Evolutionary conservation across 257 asterid genomes (phyloP).

Genomic region (Parsonsia alboflavescens): DNA sequence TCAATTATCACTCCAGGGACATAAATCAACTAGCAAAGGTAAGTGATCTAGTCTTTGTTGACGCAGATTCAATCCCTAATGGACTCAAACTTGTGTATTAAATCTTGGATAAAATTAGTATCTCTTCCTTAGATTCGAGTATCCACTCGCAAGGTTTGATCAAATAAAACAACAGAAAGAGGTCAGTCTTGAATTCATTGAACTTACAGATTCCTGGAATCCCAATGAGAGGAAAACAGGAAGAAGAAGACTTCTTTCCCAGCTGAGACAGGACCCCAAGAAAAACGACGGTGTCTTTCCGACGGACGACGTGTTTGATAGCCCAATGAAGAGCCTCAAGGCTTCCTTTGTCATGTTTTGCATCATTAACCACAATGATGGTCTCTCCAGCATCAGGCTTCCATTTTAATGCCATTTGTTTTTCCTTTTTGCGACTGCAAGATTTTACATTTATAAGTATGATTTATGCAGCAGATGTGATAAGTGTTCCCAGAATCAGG

Average conservation of each 20-base stretch:
- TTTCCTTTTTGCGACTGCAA: too few species aligned
- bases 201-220: background rate
- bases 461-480: background rate
- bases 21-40: too few species aligned
- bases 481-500: background rate
- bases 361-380: conserved; percentile 6
- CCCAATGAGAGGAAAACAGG: conserved; percentile 13
- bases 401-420: too few species aligned
- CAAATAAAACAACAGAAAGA: too few species aligned
- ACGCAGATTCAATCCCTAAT: too few species aligned
- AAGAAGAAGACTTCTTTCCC: conserved; percentile 5
- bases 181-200: background rate
- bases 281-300: conserved; percentile 8
- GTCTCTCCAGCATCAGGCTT: background rate
- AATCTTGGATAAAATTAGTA: too few species aligned
- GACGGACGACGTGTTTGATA: conserved; percentile 11
- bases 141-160: too few species aligned
- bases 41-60: too few species aligned
- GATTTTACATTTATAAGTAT: background rate
- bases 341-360: conserved; percentile 1
- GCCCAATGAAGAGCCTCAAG: conserved; percentile 9
- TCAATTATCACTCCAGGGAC: too few species aligned
- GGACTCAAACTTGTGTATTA: too few species aligned
- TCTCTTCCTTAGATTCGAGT: too few species aligned
- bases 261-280: conserved; percentile 13